These are phyloP conservation scores for Asterophora parasitica DNA, from an alignment of 768 basidiomycete genomes.

Conservation along the genomic window DNA sequence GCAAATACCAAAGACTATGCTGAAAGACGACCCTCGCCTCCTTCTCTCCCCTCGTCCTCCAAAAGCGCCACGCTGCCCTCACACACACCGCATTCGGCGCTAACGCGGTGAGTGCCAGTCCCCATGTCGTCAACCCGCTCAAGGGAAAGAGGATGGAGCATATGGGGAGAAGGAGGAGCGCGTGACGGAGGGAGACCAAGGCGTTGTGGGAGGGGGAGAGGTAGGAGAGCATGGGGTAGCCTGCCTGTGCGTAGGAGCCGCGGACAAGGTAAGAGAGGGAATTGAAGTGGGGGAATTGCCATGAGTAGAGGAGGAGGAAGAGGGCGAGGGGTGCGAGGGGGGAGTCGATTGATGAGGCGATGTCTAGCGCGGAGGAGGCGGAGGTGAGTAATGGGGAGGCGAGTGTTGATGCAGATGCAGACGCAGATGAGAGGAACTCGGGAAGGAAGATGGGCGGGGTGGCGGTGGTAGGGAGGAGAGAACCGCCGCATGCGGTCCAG, in stretches of 20 bases:
- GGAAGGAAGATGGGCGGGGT: slow-evolving; percentile 64
- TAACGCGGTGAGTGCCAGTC: slow-evolving; percentile 74
- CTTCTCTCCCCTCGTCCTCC: slow-evolving; percentile 66
- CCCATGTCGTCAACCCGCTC: slow-evolving; percentile 92
- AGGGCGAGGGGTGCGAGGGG: slow-evolving; percentile 77
- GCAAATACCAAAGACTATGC: slow-evolving; percentile 85
- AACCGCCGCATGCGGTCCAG: slow-evolving; percentile 92
- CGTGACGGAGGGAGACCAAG: slow-evolving; percentile 80
- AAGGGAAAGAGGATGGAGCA: slow-evolving; percentile 78
- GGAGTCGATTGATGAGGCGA: too few species aligned
- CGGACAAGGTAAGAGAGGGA: slow-evolving; percentile 84
- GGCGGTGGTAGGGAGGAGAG: slow-evolving; percentile 57
- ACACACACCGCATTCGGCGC: slow-evolving; percentile 71
- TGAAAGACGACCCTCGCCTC: slow-evolving; percentile 76
- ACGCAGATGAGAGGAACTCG: slow-evolving; percentile 44
- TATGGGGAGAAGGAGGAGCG: slow-evolving; percentile 69
- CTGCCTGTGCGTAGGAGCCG: slow-evolving; percentile 85
- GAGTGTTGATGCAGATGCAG: too few species aligned
- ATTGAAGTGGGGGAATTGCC: slow-evolving; percentile 99
- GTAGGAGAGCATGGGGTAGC: slow-evolving; percentile 90
- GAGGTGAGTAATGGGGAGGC: slow-evolving; percentile 34
- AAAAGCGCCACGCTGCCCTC: slow-evolving; percentile 70
- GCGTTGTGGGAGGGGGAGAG: slow-evolving; percentile 75
- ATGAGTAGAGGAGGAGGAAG: slow-evolving; percentile 84
- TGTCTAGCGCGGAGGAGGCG: too few species aligned